Percentiles rank a stretch among this genome's conserved stretches.
Evolutionary conservation across 768 basidiomycete species (phyloP).

Genomic region (Pleurotus platypus): DNA sequence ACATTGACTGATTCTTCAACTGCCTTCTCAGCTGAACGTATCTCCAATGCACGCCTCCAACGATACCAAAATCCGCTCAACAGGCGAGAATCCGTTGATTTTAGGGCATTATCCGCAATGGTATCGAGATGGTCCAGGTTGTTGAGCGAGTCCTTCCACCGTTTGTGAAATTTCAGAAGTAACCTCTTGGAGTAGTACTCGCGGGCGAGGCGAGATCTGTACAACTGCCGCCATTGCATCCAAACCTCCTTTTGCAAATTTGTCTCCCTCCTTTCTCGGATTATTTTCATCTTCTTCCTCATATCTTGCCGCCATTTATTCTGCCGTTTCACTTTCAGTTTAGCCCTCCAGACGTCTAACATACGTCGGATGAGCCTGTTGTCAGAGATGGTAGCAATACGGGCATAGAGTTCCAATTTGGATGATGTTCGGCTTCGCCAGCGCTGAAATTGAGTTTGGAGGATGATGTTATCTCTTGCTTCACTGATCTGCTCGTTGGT

Average conservation of each 20-base stretch:
- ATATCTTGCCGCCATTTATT: conserved; percentile 64
- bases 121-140: conserved; percentile 40
- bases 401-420: conserved; percentile 35
- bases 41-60: conserved; percentile 49
- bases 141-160: conserved; percentile 50
- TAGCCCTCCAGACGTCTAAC: conserved; percentile 51
- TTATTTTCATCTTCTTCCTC: conserved; percentile 63
- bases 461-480: conserved; percentile 63
- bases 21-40: conserved; percentile 41
- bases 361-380: conserved; percentile 37
- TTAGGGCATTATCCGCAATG: conserved; percentile 46
- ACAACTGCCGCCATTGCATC: conserved; percentile 62
- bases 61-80: conserved; percentile 46
- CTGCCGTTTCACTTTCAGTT: conserved; percentile 52
- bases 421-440: conserved; percentile 50
- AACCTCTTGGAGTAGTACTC: conserved; percentile 47
- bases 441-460: conserved; percentile 52
- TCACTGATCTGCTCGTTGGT: conserved; percentile 65
- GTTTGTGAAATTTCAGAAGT: conserved; percentile 36
- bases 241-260: conserved; percentile 56
- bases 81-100: conserved; percentile 30
- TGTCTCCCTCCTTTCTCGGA: conserved; percentile 53
- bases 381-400: conserved; percentile 41
- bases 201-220: conserved; percentile 47
- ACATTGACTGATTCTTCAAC: conserved; percentile 41